Conservation (phyloP, 106 monocot genomes). For the Allium fistulosum region DNA sequence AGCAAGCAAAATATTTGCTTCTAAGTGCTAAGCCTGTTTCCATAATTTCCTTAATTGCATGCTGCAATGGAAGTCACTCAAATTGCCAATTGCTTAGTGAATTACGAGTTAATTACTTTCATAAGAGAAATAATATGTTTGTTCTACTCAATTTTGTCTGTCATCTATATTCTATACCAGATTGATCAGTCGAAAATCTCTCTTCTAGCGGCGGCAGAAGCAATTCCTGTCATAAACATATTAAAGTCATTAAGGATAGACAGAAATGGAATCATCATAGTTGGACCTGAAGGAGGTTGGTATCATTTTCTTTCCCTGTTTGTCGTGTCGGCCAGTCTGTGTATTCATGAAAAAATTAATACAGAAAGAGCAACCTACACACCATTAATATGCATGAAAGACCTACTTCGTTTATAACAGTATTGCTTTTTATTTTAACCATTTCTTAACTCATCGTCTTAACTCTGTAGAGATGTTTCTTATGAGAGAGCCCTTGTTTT, state of each 20-base stretch:
- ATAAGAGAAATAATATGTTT: no score
- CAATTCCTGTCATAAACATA: slow-evolving; percentile 51
- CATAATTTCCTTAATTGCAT: no score
- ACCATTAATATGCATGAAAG: neutral
- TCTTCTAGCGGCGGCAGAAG: slow-evolving; percentile 78
- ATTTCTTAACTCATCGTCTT: neutral
- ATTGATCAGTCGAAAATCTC: slow-evolving; percentile 50
- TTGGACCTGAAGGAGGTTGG: slow-evolving; percentile 94
- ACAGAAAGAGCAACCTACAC: neutral
- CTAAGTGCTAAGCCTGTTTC: no score
- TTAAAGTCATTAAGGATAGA: slow-evolving; percentile 29
- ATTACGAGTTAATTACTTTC: no score
- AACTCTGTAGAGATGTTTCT: neutral
- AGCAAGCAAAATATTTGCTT: no score
- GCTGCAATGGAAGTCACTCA: no score
- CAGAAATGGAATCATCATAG: slow-evolving; percentile 51
- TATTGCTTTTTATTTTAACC: no score
- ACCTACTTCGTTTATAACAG: neutral
- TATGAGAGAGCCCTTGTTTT: no score
- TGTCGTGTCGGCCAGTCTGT: no score
- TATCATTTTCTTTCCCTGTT: slow-evolving; percentile 2
- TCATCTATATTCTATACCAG: slow-evolving; percentile 19
- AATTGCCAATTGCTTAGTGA: no score
- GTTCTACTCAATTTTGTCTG: no score
- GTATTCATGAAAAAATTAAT: no score